phyloP scores from a whole-genome alignment of 2,329 filamentous ascomycete genomes.

The Sordariomycetes sp. region DNA sequence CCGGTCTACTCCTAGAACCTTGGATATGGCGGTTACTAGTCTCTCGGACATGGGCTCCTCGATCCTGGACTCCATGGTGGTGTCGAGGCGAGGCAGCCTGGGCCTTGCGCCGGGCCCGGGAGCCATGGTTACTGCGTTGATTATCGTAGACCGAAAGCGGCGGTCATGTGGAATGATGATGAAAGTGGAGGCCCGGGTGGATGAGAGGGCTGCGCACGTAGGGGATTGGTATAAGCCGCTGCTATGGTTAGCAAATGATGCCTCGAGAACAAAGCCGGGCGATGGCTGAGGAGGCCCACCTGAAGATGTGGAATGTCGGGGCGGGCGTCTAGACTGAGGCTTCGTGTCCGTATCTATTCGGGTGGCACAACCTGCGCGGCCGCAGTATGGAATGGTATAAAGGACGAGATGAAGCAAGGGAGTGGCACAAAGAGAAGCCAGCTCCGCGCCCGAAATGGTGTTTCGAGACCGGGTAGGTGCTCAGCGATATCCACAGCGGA shows the following conservation, averaged over 20 bases:
- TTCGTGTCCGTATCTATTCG: neutral
- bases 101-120: conserved; percentile 5
- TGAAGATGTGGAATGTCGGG: neutral
- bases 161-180: neutral
- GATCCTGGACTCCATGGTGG: conserved; percentile 8
- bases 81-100: conserved; percentile 13
- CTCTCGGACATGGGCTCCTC: conserved; percentile 16
- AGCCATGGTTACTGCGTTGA: neutral
- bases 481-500: too few species aligned
- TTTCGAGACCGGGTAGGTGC: too few species aligned
- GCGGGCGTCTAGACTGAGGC: neutral
- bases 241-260: too few species aligned
- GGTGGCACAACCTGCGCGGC: neutral
- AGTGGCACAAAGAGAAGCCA: neutral
- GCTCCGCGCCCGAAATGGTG: neutral
- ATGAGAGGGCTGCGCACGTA: neutral
- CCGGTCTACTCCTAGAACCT: conserved; percentile 22
- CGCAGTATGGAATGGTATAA: neutral
- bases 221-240: too few species aligned
- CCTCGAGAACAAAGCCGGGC: too few species aligned
- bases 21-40: conserved; percentile 21
- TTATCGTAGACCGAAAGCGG: neutral
- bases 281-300: too few species aligned
- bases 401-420: neutral
- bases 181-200: conserved; percentile 3